These are phyloP conservation scores for Echites panduratus DNA, from an alignment of 257 asterid species.

Conservation along the genomic window DNA sequence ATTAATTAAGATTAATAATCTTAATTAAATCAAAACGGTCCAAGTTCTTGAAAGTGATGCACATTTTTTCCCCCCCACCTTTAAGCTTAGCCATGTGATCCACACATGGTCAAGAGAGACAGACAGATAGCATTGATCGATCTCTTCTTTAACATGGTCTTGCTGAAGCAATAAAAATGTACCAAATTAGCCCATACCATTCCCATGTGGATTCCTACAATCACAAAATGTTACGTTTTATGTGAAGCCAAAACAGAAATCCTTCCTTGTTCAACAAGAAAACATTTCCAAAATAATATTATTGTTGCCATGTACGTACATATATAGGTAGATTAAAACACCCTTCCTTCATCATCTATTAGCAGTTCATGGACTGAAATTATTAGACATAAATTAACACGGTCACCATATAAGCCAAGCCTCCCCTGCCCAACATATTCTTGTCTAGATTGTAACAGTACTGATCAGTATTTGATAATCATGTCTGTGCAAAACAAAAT, in stretches of 20 bases:
- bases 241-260: not conserved
- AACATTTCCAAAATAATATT: not conserved
- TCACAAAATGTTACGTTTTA: not conserved
- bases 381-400: no score
- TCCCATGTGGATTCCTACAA: constrained; percentile 3
- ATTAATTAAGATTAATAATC: not conserved
- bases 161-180: not conserved
- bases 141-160: not conserved
- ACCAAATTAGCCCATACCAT: not conserved
- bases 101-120: not conserved
- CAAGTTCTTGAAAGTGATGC: constrained; percentile 5
- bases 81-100: not conserved
- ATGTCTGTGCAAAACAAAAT: not conserved
- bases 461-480: not conserved
- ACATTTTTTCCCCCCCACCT: not conserved
- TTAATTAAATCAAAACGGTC: not conserved
- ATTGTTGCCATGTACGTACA: not conserved
- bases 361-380: not conserved
- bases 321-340: not conserved
- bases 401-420: not conserved
- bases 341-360: not conserved
- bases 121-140: no score
- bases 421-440: not conserved
- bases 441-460: not conserved
- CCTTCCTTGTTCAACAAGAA: not conserved